phyloP scores from a whole-genome alignment of 495 filamentous ascomycete genomes.

The Rhizodiscina lignyota region DNA sequence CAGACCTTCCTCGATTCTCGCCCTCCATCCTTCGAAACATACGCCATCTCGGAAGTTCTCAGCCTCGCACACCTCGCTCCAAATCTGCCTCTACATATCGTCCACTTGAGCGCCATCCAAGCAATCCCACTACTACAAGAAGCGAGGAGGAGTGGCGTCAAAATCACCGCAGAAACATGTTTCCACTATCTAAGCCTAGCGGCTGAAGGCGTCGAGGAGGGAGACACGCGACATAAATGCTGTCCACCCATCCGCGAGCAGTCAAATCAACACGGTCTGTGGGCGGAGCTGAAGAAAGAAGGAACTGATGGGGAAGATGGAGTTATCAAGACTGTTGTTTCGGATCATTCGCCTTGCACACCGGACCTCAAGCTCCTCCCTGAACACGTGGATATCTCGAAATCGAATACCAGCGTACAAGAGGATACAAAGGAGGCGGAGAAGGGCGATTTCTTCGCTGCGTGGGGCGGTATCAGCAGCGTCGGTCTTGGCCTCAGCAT shows the following conservation, averaged over 20 bases:
- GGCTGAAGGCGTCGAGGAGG: slow-evolving; percentile 68
- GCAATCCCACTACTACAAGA: slow-evolving; percentile 76
- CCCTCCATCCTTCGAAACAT: slow-evolving; percentile 79
- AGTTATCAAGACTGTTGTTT: slow-evolving; percentile 88
- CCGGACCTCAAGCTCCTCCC: slow-evolving; percentile 85
- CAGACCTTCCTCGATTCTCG: slow-evolving; percentile 84
- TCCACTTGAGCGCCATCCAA: slow-evolving; percentile 84
- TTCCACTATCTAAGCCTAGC: slow-evolving; percentile 95
- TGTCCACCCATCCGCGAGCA: slow-evolving; percentile 84
- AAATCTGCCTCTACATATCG: slow-evolving; percentile 76
- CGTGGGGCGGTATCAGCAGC: slow-evolving; percentile 91
- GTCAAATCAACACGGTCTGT: slow-evolving; percentile 74
- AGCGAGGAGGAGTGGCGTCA: slow-evolving; percentile 62
- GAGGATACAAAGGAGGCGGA: slow-evolving; percentile 22
- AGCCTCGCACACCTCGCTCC: slow-evolving; percentile 68
- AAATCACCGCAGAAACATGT: slow-evolving; percentile 93
- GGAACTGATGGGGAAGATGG: slow-evolving; percentile 35
- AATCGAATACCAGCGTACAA: slow-evolving; percentile 9
- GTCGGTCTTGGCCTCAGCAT: slow-evolving; percentile 87
- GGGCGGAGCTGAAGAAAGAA: slow-evolving; percentile 49
- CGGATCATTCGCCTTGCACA: slow-evolving; percentile 92
- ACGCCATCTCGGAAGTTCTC: slow-evolving; percentile 74
- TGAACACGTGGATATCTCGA: slow-evolving; percentile 27
- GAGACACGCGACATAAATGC: slow-evolving; percentile 94
- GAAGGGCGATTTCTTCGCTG: slow-evolving; percentile 77